phyloP scores from a whole-genome alignment of 2,329 filamentous ascomycete species.

The Fusarium succisae region DNA sequence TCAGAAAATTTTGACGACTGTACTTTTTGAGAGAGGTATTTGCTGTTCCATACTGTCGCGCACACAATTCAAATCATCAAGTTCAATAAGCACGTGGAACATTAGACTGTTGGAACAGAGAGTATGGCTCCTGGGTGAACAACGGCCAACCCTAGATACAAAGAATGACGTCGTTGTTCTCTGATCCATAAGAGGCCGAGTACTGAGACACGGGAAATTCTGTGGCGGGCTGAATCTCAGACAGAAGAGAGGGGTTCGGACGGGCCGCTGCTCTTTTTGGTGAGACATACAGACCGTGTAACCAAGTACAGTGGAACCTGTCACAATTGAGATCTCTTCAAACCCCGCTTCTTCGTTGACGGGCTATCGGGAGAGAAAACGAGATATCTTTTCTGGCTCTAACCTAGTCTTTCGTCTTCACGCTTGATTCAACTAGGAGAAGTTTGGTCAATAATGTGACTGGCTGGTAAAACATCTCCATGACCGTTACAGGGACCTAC shows the following conservation, averaged over 20 bases:
- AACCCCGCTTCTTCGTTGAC: not conserved
- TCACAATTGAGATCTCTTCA: not conserved
- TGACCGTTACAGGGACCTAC: accelerated
- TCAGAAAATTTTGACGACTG: not conserved
- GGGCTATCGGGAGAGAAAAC: not conserved
- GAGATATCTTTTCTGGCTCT: accelerated
- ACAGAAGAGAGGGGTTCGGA: not conserved
- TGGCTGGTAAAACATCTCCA: accelerated
- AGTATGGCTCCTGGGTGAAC: accelerated
- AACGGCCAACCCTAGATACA: accelerated
- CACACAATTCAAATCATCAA: accelerated
- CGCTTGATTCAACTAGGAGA: accelerated
- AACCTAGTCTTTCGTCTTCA: accelerated
- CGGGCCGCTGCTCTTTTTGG: not conserved
- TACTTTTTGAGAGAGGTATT: no score
- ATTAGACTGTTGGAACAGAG: not conserved
- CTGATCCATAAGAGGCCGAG: not conserved
- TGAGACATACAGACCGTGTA: not conserved
- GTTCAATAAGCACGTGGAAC: accelerated
- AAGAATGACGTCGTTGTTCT: not conserved
- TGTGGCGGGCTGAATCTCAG: not conserved
- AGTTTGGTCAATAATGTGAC: accelerated
- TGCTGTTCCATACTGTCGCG: accelerated
- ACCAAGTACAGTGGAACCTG: not conserved
- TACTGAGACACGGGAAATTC: not conserved